Evolutionary conservation across 2,329 filamentous ascomycete genomes (phyloP), one percentile per base, ranked within the genome.

Genomic region (Neonectria punicea): DNA sequence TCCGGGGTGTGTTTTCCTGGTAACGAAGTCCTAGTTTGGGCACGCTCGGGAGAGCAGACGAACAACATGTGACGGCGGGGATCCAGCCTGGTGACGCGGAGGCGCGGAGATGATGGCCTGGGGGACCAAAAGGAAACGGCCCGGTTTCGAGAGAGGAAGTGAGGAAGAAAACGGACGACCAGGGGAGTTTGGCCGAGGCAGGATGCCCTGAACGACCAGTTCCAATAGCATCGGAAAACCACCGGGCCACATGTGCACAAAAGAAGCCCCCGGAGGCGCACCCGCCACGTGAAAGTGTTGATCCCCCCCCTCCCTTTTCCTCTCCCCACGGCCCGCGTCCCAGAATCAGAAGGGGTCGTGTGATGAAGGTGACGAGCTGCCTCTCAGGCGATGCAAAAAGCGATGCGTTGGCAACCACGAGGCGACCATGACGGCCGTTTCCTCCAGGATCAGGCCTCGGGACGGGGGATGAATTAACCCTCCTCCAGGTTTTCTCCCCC

Each of bases 11-110:
- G 36, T 4, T 43, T 43, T 20, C 4, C 7, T 18, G n/a, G 39
- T 20, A 20, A 41, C 16, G 4, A 41, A 41, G 39, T 51, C 43
- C 20, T 14, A 30, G 36, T 34, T 46, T n/a, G 39, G 9, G 34
- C 14, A 16, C 2, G 34, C 6, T 11, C 34, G 34, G 34, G 34
- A 30, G 8, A 4, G 46, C 16, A 47, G 20, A 25, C 13, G 13
- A 36, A 46, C 47, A 53, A 49, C 70, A 71, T 71, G 70, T 73
- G 70, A 71, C 64, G 58, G 61, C 30, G 22, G 60, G 55, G 58
- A 65, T 61, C 46, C 39, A 67, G 61, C 58, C 25, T 25, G 25
- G 25, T 25, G 25, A 25, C 6, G 25, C 25, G 25, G 25, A 25
- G 25, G 25, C 25, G 25, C 25, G 25, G 25, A 25, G 25, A 25